Evolutionary conservation across 1,284 basidiomycete species (phyloP), one percentile per base, ranked within the genome.

Genomic region (Hemileccinum hortonii): DNA sequence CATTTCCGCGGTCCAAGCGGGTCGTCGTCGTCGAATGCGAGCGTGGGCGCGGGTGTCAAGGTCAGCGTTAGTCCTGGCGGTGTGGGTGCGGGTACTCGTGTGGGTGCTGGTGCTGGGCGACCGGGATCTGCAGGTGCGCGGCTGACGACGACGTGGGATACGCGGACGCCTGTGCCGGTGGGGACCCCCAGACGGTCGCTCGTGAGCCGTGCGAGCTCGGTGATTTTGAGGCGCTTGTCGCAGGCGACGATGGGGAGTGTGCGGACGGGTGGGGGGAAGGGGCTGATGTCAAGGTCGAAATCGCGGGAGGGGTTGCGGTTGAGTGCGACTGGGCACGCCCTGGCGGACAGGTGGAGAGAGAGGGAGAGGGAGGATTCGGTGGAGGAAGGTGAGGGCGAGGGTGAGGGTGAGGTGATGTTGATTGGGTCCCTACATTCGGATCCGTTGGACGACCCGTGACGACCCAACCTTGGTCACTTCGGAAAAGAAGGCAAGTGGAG

Each of bases 131-230:
- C 65, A 3, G 52, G 59, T 4, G 64, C 55, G 3, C 51, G 65
- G 12, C 29, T 69, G 41, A 57, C 60, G 35, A 58, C 54, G 38
- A 44, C 42, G 46, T 26, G 14, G 30, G 42, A 42, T 3, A 35
- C 43, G 35, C 9, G 14, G 22, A 24, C 39, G 26, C 38, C 30
- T 7, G 19, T 54, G 12, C 39, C 41, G 2, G 15, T 19, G 3
- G 32, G 21, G 35, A 33, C 54, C 12, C 44, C 58, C 1, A 37
- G 44, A 8, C 39, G 39, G 8, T 69, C 65, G 36, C 55, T 62
- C 36, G 56, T 66, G 21, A 66, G 64, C 8, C 58, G 60, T 15
- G 65, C 60, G 19, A 61, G 67, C 18, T 66, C 65, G 39, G 51
- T 66, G 6, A 49, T 67, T n/a, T 40, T 64, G 21, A 55, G 58